Base-by-base conservation (phyloP, 192 early-diverging fungal species). In the Backusella sp. region DNA sequence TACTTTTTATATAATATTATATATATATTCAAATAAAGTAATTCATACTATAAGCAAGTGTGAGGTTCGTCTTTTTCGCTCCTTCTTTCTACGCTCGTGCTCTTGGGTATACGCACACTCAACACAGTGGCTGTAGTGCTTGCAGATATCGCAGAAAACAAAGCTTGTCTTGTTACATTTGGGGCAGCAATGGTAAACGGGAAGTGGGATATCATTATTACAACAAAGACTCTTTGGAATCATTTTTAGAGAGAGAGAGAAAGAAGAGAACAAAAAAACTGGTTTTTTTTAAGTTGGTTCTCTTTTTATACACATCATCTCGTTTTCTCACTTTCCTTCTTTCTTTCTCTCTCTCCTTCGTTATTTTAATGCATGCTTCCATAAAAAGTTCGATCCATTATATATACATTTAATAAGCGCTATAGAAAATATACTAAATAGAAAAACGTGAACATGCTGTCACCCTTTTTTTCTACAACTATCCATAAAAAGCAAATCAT, bases 51-150 rank as follows among this genome's bases (percentile, higher is more conserved):
- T 26, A 26, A 59, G 21, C 56, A 59, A 59, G 56, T 59, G 56
- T 59, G 56, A 59, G 12, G 56, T 59, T 42, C 73, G 73, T 74
- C 36, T 56, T 35, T 74, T 39, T 41, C 73, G 73, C 41, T 74
- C 73, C 59, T 39, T 56, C 15, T 37, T 53, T 41, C 73, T n/a
- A 65, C 73, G 73, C 19, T 74, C 73, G 15, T 74, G 21, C 14
- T 74, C 73, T 66, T 74, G 59, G 44, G 73, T 74, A 35, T 65
- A 74, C 2, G 73, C 73, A 42, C 73, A 74, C 15, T 74, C 65
- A 35, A 62, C 65, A 36, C 73, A 74, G 56, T 74, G 73, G 21
- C 73, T 74, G 15, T 74, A 74, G 8, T 65, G n/a, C 26, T 74
- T 74, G 36, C 73, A 74, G 7, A 17, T 11, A n/a, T 74, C 73